Conservation (phyloP, 495 filamentous ascomycete genomes). For the Xylaria cubensis region DNA sequence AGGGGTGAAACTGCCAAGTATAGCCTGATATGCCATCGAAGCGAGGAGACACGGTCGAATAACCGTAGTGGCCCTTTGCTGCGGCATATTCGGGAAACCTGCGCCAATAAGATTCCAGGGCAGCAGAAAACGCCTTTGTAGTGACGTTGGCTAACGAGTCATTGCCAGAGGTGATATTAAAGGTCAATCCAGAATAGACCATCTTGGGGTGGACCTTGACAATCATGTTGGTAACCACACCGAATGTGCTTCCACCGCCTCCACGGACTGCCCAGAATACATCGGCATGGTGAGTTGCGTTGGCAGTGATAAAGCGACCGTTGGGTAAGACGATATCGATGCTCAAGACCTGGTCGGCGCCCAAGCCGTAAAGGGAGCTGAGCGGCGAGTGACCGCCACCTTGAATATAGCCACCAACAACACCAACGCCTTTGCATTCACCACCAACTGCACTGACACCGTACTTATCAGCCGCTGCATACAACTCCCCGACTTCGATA, state of each 20-base stretch:
- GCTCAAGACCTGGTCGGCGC: constrained; percentile 60
- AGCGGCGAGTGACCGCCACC: constrained; percentile 61
- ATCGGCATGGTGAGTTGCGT: constrained; percentile 55
- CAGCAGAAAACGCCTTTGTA: constrained; percentile 57
- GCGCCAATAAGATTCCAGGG: constrained; percentile 54
- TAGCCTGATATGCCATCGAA: constrained; percentile 43
- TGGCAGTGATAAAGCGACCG: constrained; percentile 63
- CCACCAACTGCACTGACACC: constrained; percentile 56
- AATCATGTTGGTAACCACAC: constrained; percentile 60
- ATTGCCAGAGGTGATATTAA: constrained; percentile 33
- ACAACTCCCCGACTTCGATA: constrained; percentile 54
- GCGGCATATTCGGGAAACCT: constrained; percentile 56
- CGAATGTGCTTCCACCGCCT: constrained; percentile 65
- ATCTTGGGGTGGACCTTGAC: constrained; percentile 53
- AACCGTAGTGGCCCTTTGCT: constrained; percentile 58
- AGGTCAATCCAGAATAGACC: constrained; percentile 49
- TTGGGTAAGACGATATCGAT: constrained; percentile 63
- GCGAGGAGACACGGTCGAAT: constrained; percentile 47
- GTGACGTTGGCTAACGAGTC: constrained; percentile 39
- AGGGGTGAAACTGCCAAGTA: constrained; percentile 51
- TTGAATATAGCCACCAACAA: constrained; percentile 59
- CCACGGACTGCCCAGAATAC: constrained; percentile 73
- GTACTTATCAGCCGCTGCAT: constrained; percentile 47
- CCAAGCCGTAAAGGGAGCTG: constrained; percentile 54
- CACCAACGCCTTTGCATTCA: constrained; percentile 59